Percentiles rank a stretch among this genome's conserved stretches.
Evolutionary conservation across 2,329 filamentous ascomycete genomes (phyloP).

Genomic region (Blumeriella jaapii): DNA sequence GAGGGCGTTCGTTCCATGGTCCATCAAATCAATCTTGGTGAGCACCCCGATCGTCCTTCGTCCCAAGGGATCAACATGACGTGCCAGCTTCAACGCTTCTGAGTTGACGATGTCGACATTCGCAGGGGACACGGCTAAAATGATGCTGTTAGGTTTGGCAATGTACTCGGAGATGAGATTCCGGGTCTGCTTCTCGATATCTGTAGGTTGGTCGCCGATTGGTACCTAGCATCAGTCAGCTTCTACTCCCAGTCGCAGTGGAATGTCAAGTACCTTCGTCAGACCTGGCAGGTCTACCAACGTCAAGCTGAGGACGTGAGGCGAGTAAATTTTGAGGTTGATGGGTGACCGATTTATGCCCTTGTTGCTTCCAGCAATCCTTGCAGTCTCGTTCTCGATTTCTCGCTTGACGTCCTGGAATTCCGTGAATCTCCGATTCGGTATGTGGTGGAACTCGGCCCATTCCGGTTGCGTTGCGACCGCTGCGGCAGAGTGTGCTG

Average conservation of each 20-base stretch:
- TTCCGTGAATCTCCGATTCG: conserved; percentile 77
- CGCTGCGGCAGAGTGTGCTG: conserved; percentile 67
- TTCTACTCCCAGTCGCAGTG: background rate
- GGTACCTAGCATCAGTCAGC: conserved; percentile 50
- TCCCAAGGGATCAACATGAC: conserved; percentile 91
- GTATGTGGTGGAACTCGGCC: conserved; percentile 95
- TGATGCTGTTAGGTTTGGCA: conserved; percentile 96
- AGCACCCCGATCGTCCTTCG: conserved; percentile 92
- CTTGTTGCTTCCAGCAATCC: conserved; percentile 94
- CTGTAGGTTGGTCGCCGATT: conserved; percentile 91
- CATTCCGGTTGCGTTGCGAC: conserved; percentile 59
- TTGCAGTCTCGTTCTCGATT: conserved; percentile 91
- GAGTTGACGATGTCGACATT: conserved; percentile 99
- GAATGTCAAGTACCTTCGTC: conserved; percentile 58
- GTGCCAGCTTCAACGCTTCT: conserved; percentile 88
- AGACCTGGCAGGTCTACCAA: conserved; percentile 90
- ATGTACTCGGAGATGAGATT: conserved; percentile 97
- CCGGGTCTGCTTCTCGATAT: conserved; percentile 97
- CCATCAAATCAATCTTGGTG: conserved; percentile 96
- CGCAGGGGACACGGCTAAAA: conserved; percentile 90
- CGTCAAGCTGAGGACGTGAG: conserved; percentile 90
- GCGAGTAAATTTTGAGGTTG: conserved; percentile 97
- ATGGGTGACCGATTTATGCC: conserved; percentile 96
- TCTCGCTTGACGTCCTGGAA: conserved; percentile 90
- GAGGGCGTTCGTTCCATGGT: conserved; percentile 93